Evolutionary conservation across 2,329 filamentous ascomycete species (phyloP), one percentile per base, ranked within the genome.

Genomic region (Atkinsonella hypoxylon): DNA sequence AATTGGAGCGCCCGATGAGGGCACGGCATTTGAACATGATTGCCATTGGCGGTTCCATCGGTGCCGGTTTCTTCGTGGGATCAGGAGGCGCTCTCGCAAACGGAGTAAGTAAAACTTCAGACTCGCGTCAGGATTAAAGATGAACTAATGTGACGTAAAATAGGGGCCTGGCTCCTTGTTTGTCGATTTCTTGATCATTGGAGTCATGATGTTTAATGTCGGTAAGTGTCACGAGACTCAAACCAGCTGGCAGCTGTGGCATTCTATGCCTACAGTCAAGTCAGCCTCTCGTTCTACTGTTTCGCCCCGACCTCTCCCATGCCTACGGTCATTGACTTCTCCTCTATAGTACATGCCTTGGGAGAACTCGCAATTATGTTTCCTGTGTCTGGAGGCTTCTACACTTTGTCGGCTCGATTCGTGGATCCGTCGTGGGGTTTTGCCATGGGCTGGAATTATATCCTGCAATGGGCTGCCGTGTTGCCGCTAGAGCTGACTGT

Each of bases 41-140:
- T 64, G 76, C 77, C 59, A 79, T 81, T 51, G 77, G 77, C 59
- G 78, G 77, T 52, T 78, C 77, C 34, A 81, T 81, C 51, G 78
- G 78, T 62, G 78, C 78, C 61, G 78, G 78, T 67, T 79, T 81
- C 69, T 81, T 81, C 63, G 78, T 81, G 59, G 77, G 78, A 58
- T 79, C 77, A 36, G 78, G 78, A 57, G 61, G 65, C 57, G 77
- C 78, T 45, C 64, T 81, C 12, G 60, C 59, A 54, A 71, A 66
- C 51, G 78, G 78, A 64, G 74, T 71, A 67, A 62, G 70, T 57
- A 2, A 4, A 22, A 2, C 78, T 77, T 62, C 73, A 26, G 26
- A 26, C 26, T 26, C 26, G 7, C 26, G 7, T 8, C 26, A 26
- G 26, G 4, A 26, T 26, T 26, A 7, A 4, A 26, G 26, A 5